Percentiles rank a stretch among this genome's conserved stretches.
Conservation (phyloP, 2,329 filamentous ascomycete genomes). For the Elsinoe arachidis region DNA sequence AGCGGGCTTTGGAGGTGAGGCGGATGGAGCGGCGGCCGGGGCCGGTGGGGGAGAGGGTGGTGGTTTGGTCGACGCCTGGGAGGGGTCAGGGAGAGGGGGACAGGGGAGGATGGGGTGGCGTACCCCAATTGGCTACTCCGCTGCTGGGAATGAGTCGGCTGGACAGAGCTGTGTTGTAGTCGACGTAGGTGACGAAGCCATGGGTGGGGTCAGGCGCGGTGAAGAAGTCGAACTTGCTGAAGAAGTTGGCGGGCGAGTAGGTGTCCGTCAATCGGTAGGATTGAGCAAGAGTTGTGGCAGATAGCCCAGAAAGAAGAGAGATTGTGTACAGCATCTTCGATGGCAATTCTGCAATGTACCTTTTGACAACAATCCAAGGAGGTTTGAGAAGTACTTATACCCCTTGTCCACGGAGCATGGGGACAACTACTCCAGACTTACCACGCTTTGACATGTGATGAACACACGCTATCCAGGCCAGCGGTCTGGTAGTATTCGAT, state of each 20-base stretch:
- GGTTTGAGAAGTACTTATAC: neutral
- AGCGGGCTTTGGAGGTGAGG: slow-evolving; percentile 37
- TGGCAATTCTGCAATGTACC: too few species aligned
- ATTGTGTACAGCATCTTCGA: slow-evolving; percentile 9
- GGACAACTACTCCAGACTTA: neutral
- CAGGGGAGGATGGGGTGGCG: neutral
- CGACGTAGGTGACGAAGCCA: slow-evolving; percentile 64
- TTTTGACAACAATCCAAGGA: too few species aligned
- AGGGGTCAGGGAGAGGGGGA: neutral
- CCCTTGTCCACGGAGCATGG: too few species aligned
- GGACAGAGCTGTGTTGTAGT: slow-evolving; percentile 44
- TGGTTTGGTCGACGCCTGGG: slow-evolving; percentile 13
- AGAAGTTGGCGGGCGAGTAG: slow-evolving; percentile 40
- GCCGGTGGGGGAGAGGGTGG: slow-evolving; percentile 8
- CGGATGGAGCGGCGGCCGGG: slow-evolving; percentile 35
- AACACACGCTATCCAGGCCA: neutral
- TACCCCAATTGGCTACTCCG: slow-evolving; percentile 14
- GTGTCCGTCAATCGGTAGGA: slow-evolving; percentile 37
- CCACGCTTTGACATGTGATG: neutral
- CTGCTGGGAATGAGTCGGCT: slow-evolving; percentile 19
- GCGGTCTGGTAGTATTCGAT: slow-evolving; percentile 1
- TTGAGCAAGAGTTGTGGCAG: slow-evolving; percentile 11
- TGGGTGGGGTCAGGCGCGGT: slow-evolving; percentile 57
- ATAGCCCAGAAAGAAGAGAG: slow-evolving; percentile 4
- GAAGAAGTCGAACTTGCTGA: slow-evolving; percentile 46